These are phyloP conservation scores for Clonostachys sp. DNA, from an alignment of 2,329 filamentous ascomycete genomes.

Conservation along the genomic window DNA sequence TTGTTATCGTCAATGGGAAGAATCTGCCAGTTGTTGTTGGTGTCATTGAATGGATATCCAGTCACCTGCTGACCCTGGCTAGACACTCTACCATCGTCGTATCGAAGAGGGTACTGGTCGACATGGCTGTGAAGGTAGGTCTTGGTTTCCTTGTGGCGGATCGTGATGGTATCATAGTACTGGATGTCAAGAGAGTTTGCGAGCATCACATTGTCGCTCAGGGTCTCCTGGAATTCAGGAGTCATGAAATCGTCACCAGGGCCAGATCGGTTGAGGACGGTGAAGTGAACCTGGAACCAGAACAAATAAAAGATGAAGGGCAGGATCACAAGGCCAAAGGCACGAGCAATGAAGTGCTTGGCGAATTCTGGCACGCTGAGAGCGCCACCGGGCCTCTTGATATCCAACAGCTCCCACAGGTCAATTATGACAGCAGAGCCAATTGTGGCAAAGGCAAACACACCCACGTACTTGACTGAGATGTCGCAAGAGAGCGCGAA, in stretches of 20 bases:
- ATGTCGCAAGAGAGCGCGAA: slow-evolving; percentile 96
- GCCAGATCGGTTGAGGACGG: slow-evolving; percentile 80
- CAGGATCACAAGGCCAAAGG: slow-evolving; percentile 80
- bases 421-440: slow-evolving; percentile 92
- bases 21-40: slow-evolving; percentile 98
- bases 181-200: slow-evolving; percentile 81
- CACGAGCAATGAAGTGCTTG: slow-evolving; percentile 86
- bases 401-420: slow-evolving; percentile 88
- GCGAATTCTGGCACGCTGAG: slow-evolving; percentile 74
- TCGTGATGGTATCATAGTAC: slow-evolving; percentile 83
- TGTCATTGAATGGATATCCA: slow-evolving; percentile 96
- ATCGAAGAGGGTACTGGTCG: slow-evolving; percentile 85
- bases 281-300: slow-evolving; percentile 99
- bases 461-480: slow-evolving; percentile 95
- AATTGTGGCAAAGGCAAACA: slow-evolving; percentile 96
- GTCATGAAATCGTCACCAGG: slow-evolving; percentile 99
- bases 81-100: slow-evolving; percentile 95
- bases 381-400: slow-evolving; percentile 80
- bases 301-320: slow-evolving; percentile 98
- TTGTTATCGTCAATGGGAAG: slow-evolving; percentile 63
- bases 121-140: slow-evolving; percentile 91
- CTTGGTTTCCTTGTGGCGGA: slow-evolving; percentile 97
- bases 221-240: slow-evolving; percentile 94
- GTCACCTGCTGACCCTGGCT: slow-evolving; percentile 98
- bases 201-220: slow-evolving; percentile 91